These are phyloP conservation scores for Gardenia jasminoides DNA, from an alignment of 257 asterid genomes.

Conservation along the genomic window DNA sequence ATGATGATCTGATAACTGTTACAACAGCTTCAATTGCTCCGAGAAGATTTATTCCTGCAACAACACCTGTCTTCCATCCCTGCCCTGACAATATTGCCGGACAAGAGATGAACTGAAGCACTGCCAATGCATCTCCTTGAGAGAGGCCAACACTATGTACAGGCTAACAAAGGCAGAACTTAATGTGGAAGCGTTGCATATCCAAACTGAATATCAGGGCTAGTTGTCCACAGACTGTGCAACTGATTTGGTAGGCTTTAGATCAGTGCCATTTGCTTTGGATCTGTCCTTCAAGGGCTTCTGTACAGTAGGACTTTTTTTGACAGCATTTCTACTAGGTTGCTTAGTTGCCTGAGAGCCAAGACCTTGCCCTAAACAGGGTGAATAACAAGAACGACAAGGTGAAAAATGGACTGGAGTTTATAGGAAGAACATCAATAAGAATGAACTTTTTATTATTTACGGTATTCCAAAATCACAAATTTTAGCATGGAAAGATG, in stretches of 20 bases:
- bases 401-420: constrained; percentile 2
- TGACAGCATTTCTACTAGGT: constrained; percentile 39
- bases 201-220: constrained; percentile 22
- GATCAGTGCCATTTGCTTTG: constrained; percentile 36
- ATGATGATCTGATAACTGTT: constrained; percentile 24
- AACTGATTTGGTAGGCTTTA: constrained; percentile 35
- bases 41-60: constrained; percentile 34
- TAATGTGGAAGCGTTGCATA: constrained; percentile 28
- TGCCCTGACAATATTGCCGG: constrained; percentile 22
- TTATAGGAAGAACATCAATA: not conserved
- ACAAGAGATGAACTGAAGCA: constrained; percentile 17
- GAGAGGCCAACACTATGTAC: constrained; percentile 43
- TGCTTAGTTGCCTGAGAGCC: constrained; percentile 47
- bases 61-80: constrained; percentile 26
- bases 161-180: constrained; percentile 29
- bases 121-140: constrained; percentile 28
- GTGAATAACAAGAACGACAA: constrained; percentile 11
- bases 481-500: not conserved
- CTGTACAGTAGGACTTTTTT: constrained; percentile 43
- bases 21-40: constrained; percentile 23
- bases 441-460: not conserved
- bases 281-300: constrained; percentile 49
- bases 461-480: not conserved
- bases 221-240: constrained; percentile 31
- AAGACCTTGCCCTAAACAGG: constrained; percentile 48